Evolutionary conservation across 352 stramenopile genomes (phyloP).

Genomic region (Salisapilia sapeloensis): DNA sequence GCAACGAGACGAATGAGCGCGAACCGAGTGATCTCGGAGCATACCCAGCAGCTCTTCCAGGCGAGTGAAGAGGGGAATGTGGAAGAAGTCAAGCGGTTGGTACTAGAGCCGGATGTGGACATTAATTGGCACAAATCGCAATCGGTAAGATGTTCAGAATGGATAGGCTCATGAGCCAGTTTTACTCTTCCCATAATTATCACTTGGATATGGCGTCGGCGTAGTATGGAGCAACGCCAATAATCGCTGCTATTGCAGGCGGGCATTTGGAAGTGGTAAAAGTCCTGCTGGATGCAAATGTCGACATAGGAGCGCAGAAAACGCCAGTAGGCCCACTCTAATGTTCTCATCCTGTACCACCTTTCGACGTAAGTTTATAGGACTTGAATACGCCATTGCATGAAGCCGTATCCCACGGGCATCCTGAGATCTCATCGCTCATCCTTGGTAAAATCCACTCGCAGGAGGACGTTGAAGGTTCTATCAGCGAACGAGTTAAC

Average conservation of each 20-base stretch:
- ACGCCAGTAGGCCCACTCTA: slow-evolving; percentile 27
- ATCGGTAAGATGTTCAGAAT: slow-evolving; percentile 13
- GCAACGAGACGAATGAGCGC: slow-evolving; percentile 22
- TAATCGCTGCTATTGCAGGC: slow-evolving; percentile 51
- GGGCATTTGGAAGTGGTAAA: slow-evolving; percentile 31
- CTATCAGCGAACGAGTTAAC: slow-evolving; percentile 19
- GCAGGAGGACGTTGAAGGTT: slow-evolving; percentile 15
- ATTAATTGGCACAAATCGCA: slow-evolving; percentile 61
- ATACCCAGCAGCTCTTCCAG: slow-evolving; percentile 39
- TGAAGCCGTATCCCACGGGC: slow-evolving; percentile 34
- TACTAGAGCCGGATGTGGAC: slow-evolving; percentile 22
- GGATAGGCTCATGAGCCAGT: not conserved
- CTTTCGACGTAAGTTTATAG: slow-evolving; percentile 7
- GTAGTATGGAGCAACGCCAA: slow-evolving; percentile 51
- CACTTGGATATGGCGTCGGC: slow-evolving; percentile 1
- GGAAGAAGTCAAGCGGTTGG: slow-evolving; percentile 19
- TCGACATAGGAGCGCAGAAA: slow-evolving; percentile 42
- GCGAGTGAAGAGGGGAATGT: slow-evolving; percentile 34
- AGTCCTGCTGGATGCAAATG: slow-evolving; percentile 34
- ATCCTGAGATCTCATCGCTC: slow-evolving; percentile 25
- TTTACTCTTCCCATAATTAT: slow-evolving; percentile 1
- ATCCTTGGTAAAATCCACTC: slow-evolving; percentile 37
- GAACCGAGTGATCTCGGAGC: slow-evolving; percentile 33
- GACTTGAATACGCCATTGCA: slow-evolving; percentile 63
- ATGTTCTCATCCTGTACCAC: not conserved